A percentile compares a stretch with the other conserved stretches of the same genome.
Evolutionary conservation across 2,329 filamentous ascomycete species (phyloP).

Genomic region (Fusarium pilosicola): DNA sequence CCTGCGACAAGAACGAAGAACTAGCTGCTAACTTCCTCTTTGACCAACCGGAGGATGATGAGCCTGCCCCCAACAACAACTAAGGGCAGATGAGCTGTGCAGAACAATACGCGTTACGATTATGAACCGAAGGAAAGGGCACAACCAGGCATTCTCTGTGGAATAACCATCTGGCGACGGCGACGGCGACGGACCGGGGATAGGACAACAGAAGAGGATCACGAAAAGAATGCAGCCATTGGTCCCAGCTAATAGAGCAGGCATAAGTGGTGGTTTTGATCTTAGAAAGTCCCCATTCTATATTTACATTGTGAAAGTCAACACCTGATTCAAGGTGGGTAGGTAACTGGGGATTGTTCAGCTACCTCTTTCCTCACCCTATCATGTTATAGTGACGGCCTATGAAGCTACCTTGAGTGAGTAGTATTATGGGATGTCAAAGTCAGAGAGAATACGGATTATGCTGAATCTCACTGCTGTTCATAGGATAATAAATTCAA

Average conservation of each 20-base stretch:
- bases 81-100: constrained; percentile 39
- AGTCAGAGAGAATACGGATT: background rate
- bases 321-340: background rate
- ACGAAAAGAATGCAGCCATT: background rate
- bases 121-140: constrained; percentile 39
- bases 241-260: background rate
- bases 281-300: background rate
- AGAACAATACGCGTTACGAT: constrained; percentile 39
- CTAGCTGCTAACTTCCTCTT: constrained; percentile 98
- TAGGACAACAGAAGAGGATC: background rate
- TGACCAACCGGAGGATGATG: constrained; percentile 91
- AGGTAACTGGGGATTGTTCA: background rate
- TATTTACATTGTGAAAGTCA: background rate
- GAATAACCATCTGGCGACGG: constrained; percentile 31
- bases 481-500: background rate
- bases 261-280: background rate
- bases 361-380: background rate
- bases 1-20: constrained; percentile 99
- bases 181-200: constrained; percentile 1
- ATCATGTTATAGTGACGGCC: background rate
- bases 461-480: background rate
- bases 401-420: background rate
- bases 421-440: background rate
- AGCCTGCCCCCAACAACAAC: constrained; percentile 61
- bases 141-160: constrained; percentile 36